These are phyloP conservation scores for Rickenella mellea DNA, from an alignment of 768 basidiomycete genomes.

Conservation along the genomic window DNA sequence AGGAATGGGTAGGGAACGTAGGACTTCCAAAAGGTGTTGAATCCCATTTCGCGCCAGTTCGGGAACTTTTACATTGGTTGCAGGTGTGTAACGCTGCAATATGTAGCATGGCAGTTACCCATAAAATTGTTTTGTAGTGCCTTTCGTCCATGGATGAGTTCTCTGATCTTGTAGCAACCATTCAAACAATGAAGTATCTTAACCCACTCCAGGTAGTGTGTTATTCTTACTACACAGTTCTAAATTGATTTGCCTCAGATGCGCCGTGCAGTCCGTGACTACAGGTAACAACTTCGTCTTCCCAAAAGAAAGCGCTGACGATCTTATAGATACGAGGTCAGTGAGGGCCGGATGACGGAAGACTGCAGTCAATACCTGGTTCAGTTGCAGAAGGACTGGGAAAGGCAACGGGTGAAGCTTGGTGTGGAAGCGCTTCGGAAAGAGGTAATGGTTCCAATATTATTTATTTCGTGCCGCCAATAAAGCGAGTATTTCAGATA, in stretches of 20 bases:
- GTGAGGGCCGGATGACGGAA: conserved; percentile 86
- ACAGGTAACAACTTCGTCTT: conserved; percentile 31
- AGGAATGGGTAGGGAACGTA: conserved; percentile 86
- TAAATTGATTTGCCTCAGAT: conserved; percentile 40
- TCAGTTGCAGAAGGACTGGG: conserved; percentile 97
- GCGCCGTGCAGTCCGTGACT: conserved; percentile 87
- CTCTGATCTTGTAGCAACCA: conserved; percentile 77
- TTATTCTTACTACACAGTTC: neutral
- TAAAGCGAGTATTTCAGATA: conserved; percentile 36
- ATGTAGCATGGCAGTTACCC: conserved; percentile 6
- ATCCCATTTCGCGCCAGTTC: conserved; percentile 74
- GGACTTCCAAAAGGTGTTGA: conserved; percentile 72
- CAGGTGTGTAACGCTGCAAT: conserved; percentile 41
- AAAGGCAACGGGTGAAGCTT: conserved; percentile 77
- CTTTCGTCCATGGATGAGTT: conserved; percentile 85
- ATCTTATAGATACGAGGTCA: conserved; percentile 63
- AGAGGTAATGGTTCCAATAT: conserved; percentile 41
- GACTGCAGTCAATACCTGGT: conserved; percentile 92
- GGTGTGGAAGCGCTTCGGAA: conserved; percentile 79
- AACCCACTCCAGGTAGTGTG: conserved; percentile 82
- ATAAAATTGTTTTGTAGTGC: conserved; percentile 35
- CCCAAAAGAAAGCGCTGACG: conserved; percentile 12
- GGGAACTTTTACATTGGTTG: conserved; percentile 79
- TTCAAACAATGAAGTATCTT: conserved; percentile 76
- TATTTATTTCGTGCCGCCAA: neutral